Base-by-base conservation (phyloP, 1,284 basidiomycete species). In the Heterobasidion occidentale region DNA sequence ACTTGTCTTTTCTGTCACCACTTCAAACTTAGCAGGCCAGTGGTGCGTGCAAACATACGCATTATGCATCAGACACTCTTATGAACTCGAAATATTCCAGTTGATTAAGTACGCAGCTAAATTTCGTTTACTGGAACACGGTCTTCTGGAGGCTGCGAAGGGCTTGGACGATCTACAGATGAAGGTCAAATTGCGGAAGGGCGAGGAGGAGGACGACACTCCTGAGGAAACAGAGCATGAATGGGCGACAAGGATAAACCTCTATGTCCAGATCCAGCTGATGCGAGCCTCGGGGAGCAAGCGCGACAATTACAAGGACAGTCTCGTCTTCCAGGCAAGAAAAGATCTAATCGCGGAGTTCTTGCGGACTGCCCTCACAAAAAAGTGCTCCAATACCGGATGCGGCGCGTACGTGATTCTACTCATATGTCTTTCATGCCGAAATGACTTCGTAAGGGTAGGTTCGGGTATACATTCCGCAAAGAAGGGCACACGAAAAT, bases 1-100 rank as follows among this genome's bases (percentile, higher is more conserved):
- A 88, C 86, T n/a, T 99, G 97, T 75, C 75, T 97, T 67, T 98
- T 92, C 74, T 99, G 97, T 73, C 96, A 99, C 71, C 83, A 80
- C 64, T 98, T 99, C 75, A 94, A 96, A 72, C 74, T 90, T 65
- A 80, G 80, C 60, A 79, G 87, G 64, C 77, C 85, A n/a, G 76
- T 82, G 71, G 94, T 95, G 68, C 64, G 90, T 75, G 34, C 44
- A 33, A 14, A 20, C 27, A 12, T n/a, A 19, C 35, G 33, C 35
- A n/a, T 19, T 35, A 3, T 58, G 36, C 42, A 48, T 19, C 36
- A 49, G 46, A 57, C 53, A 17, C 53, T 34, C 47, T 15, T 57
- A 11, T 42, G 19, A 9, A 14, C 19, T n/a, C 62, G 52, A 33
- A 47, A 51, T 62, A 15, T 6, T 27, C 27, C 66, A 95, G 91